Evolutionary conservation across 2,329 filamentous ascomycete species (phyloP).

Genomic region (Stachybotrys chlorohalonatus): DNA sequence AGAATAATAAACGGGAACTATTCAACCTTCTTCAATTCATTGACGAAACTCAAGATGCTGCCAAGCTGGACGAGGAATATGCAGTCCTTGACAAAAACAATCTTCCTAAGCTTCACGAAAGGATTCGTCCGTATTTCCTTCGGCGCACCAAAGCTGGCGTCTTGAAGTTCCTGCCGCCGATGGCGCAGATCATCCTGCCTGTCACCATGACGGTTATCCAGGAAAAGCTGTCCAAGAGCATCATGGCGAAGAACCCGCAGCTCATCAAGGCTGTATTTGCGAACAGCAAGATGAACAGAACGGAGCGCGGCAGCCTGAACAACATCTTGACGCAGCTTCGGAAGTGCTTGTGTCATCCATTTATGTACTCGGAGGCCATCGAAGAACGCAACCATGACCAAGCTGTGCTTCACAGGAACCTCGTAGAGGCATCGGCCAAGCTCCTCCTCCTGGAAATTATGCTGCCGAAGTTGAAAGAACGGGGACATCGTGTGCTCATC

Average conservation of each 20-base stretch:
- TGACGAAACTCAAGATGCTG: constrained; percentile 62
- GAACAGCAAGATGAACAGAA: constrained; percentile 53
- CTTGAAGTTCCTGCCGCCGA: constrained; percentile 81
- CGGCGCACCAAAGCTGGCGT: constrained; percentile 83
- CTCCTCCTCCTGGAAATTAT: constrained; percentile 75
- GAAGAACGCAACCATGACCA: constrained; percentile 67
- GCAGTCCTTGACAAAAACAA: constrained; percentile 74
- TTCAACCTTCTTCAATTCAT: constrained; percentile 97
- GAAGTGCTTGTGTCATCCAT: constrained; percentile 92
- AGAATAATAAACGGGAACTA: constrained; percentile 90
- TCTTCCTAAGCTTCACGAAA: constrained; percentile 67
- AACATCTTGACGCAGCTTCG: constrained; percentile 94
- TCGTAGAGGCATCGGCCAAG: constrained; percentile 88
- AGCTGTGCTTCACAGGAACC: constrained; percentile 61
- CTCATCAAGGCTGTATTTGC: constrained; percentile 82
- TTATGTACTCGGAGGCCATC: constrained; percentile 83
- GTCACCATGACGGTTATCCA: constrained; percentile 94
- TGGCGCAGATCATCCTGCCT: constrained; percentile 90
- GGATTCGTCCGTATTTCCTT: constrained; percentile 66
- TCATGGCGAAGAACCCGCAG: constrained; percentile 82
- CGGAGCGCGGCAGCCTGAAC: constrained; percentile 72
- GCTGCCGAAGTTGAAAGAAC: constrained; percentile 75
- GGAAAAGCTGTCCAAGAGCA: constrained; percentile 89
- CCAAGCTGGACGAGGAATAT: constrained; percentile 65
- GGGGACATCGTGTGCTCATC: constrained; percentile 83